These are phyloP conservation scores for Avena atlantica DNA, from an alignment of 176 grass and related monocot genomes.

Conservation along the genomic window DNA sequence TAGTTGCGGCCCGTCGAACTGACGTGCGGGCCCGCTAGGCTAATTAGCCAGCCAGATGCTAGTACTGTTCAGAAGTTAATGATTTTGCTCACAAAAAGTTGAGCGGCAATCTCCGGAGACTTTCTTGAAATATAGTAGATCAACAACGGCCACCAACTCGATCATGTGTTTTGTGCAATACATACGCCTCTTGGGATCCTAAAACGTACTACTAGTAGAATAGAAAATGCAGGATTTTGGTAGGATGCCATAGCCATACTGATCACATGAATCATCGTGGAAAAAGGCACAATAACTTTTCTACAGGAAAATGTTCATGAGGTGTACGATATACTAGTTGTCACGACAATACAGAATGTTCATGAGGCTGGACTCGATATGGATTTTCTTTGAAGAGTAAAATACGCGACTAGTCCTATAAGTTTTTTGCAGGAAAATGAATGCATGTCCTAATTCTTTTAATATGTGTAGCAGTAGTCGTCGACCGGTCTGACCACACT, in stretches of 20 bases:
- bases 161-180: background rate
- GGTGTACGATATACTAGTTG: too few relatives aligned
- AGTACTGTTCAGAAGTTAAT: slow-evolving; percentile 18
- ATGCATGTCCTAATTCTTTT: too few relatives aligned
- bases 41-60: background rate
- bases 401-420: too few relatives aligned
- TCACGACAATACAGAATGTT: too few relatives aligned
- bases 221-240: background rate
- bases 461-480: too few relatives aligned
- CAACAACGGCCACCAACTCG: slow-evolving; percentile 40
- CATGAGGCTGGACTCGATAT: too few relatives aligned
- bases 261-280: background rate
- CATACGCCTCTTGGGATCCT: background rate
- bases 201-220: background rate
- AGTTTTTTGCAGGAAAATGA: too few relatives aligned
- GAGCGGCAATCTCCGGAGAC: background rate
- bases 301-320: too few relatives aligned
- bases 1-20: background rate
- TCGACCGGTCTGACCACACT: too few relatives aligned
- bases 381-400: too few relatives aligned
- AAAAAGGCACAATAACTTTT: too few relatives aligned
- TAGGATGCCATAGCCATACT: background rate
- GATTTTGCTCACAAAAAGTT: slow-evolving; percentile 27
- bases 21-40: background rate
- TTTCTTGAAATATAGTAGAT: background rate